Base-by-base conservation (phyloP, 768 basidiomycete species). In the Mrakia gelida region DNA sequence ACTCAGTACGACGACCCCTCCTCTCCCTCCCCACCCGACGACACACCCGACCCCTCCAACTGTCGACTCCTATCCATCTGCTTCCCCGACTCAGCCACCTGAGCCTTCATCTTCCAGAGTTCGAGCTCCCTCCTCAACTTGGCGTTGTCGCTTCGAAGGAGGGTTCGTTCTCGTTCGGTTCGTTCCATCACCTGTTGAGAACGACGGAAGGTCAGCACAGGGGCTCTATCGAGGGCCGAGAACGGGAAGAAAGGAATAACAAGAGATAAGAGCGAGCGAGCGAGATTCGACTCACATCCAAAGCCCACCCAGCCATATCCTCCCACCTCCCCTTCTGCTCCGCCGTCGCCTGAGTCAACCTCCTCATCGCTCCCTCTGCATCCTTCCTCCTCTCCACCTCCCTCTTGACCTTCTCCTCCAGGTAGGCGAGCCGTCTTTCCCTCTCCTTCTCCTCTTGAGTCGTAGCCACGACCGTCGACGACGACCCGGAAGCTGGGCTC, bases 251-350 rank as follows among this genome's bases (percentile, higher is more conserved):
- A 13, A 13, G 9, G 2, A 45, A 45, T 3, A 45, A 10, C 45
- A 15, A 6, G 45, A 45, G 45, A n/a, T n/a, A n/a, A 45, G 45
- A 45, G 45, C 4, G 45, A 45, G 45, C 4, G 45, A 45, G 45
- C 5, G 15, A 45, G 45, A 45, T 43, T n/a, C n/a, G n/a, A 72
- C 71, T 32, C 52, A 72, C 71, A 21, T 41, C 41, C 15, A 72
- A 43, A 15, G 71, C 71, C 71, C 71, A 72, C 18, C 71, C 71
- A 15, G 71, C 71, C 71, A 72, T 72, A 30, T 72, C 71, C 71
- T 72, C 71, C 71, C 71, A 72, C 32, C 71, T 49, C 41, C 49
- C 45, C 41, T 45, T 56, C 23, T 72, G 71, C 71, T 72, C 71
- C 23, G 43, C 49, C 15, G 41, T 45, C n/a, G 49, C 52, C 52